phyloP scores from a whole-genome alignment of 2,329 filamentous ascomycete genomes.

The Leptographium galeiforme region DNA sequence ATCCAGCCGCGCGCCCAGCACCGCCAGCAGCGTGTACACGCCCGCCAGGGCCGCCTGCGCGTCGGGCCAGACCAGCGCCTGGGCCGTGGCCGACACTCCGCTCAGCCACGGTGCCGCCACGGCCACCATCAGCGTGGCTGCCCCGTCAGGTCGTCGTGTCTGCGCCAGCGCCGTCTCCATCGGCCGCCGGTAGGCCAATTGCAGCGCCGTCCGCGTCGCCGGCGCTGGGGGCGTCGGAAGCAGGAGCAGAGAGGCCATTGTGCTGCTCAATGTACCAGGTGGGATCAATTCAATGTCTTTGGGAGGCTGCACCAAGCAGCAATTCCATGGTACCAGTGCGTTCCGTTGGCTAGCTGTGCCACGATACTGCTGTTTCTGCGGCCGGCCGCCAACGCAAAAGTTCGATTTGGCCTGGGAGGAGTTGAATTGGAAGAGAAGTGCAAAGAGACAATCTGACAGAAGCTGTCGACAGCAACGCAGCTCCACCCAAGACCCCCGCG shows the following conservation, averaged over 20 bases:
- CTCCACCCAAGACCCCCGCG: too few relatives aligned
- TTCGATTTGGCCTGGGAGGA: too few relatives aligned
- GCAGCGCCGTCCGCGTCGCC: conserved; percentile 34
- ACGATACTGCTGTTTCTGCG: too few relatives aligned
- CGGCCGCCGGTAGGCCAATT: conserved; percentile 46
- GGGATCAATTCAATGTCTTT: too few relatives aligned
- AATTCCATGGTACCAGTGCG: too few relatives aligned
- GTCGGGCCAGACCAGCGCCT: conserved; percentile 48
- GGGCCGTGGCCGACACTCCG: conserved; percentile 40
- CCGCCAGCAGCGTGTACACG: conserved; percentile 64
- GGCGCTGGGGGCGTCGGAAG: conserved; percentile 50
- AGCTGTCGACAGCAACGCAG: too few relatives aligned
- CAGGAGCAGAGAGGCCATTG: conserved; percentile 41
- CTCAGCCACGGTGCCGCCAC: conserved; percentile 48
- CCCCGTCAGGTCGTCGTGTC: conserved; percentile 25
- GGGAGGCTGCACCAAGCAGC: too few relatives aligned
- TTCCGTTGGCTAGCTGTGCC: too few relatives aligned
- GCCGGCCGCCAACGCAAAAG: too few relatives aligned
- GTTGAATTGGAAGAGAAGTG: too few relatives aligned
- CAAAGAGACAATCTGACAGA: too few relatives aligned
- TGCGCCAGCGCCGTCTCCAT: conserved; percentile 39
- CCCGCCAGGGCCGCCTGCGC: conserved; percentile 62
- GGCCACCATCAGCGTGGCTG: conserved; percentile 35
- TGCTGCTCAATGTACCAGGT: too few relatives aligned
- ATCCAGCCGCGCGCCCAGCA: conserved; percentile 51